phyloP scores from a whole-genome alignment of 805 yeast genomes.

The Cyberlindnera saturnus region DNA sequence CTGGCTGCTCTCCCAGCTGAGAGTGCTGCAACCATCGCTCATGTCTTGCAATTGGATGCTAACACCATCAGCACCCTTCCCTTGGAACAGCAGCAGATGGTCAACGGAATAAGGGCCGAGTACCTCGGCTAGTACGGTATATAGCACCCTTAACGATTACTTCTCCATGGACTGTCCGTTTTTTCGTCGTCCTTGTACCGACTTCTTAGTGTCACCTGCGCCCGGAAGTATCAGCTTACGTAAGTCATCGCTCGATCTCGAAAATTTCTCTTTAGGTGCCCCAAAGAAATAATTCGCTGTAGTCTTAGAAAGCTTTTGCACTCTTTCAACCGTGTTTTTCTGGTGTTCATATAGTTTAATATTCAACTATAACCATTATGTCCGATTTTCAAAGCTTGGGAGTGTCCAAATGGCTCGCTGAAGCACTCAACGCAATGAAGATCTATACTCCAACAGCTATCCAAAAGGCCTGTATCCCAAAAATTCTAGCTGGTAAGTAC shows the following conservation, averaged over 20 bases:
- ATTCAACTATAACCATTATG: background rate
- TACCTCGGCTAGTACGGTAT: background rate
- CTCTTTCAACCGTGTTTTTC: no score
- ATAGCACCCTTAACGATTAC: background rate
- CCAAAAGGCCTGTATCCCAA: slow-evolving; percentile 85
- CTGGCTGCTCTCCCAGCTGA: slow-evolving; percentile 45
- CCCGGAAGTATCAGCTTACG: slow-evolving; percentile 1
- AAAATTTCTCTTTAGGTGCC: background rate
- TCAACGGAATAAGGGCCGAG: slow-evolving; percentile 3
- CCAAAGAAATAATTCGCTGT: no score
- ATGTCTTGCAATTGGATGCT: slow-evolving; percentile 39
- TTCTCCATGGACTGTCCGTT: background rate
- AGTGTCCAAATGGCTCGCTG: slow-evolving; percentile 79
- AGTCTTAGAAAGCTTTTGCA: no score
- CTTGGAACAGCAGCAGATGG: slow-evolving; percentile 9
- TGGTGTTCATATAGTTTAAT: no score
- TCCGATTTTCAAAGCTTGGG: slow-evolving; percentile 58
- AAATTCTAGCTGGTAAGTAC: slow-evolving; percentile 53
- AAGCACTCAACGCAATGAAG: slow-evolving; percentile 74
- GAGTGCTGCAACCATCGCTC: slow-evolving; percentile 50
- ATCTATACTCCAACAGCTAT: slow-evolving; percentile 80
- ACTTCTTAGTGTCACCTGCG: background rate
- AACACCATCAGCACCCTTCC: slow-evolving; percentile 14
- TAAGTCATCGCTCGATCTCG: slow-evolving; percentile 1
- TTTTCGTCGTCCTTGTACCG: no score